Percentiles rank a stretch among this genome's conserved stretches.
phyloP scores from a whole-genome alignment of 306 rosid genomes.

The Vicia villosa region DNA sequence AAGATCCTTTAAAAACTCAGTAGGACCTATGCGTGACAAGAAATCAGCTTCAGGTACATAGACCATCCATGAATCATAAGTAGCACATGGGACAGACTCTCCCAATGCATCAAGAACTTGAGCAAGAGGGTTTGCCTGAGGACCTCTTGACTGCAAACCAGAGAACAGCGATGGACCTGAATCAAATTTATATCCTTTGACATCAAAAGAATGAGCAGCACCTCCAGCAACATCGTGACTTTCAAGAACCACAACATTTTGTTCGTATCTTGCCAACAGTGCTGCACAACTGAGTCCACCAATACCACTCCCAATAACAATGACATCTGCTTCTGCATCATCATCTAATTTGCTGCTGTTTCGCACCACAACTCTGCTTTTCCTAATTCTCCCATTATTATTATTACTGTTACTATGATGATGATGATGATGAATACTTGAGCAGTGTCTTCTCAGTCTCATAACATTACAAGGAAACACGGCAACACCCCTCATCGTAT shows the following conservation, averaged over 20 bases:
- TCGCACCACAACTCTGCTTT: not conserved
- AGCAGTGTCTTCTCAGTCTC: not conserved
- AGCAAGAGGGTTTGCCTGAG: slow-evolving; percentile 90
- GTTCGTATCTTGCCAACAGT: slow-evolving; percentile 73
- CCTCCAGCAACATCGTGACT: slow-evolving; percentile 88
- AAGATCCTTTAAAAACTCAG: slow-evolving; percentile 89
- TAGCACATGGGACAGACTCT: slow-evolving; percentile 75
- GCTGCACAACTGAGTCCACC: slow-evolving; percentile 85
- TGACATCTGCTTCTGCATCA: slow-evolving; percentile 67
- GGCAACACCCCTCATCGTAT: slow-evolving; percentile 41
- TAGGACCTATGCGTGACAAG: slow-evolving; percentile 91
- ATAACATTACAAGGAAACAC: slow-evolving; percentile 12
- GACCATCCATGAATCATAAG: slow-evolving; percentile 97
- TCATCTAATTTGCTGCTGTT: slow-evolving; percentile 10
- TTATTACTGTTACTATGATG: not conserved
- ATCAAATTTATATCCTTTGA: slow-evolving; percentile 80
- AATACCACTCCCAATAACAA: slow-evolving; percentile 87
- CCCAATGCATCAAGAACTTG: slow-evolving; percentile 90
- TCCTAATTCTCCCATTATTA: slow-evolving; percentile 7
- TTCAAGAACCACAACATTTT: slow-evolving; percentile 81
- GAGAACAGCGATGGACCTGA: slow-evolving; percentile 91
- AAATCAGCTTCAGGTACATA: slow-evolving; percentile 86
- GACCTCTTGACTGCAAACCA: slow-evolving; percentile 91
- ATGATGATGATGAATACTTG: not conserved
- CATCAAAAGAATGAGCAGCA: slow-evolving; percentile 83